Evolutionary conservation across 2,329 filamentous ascomycete genomes (phyloP).

Genomic region (Zymoseptoria tritici): DNA sequence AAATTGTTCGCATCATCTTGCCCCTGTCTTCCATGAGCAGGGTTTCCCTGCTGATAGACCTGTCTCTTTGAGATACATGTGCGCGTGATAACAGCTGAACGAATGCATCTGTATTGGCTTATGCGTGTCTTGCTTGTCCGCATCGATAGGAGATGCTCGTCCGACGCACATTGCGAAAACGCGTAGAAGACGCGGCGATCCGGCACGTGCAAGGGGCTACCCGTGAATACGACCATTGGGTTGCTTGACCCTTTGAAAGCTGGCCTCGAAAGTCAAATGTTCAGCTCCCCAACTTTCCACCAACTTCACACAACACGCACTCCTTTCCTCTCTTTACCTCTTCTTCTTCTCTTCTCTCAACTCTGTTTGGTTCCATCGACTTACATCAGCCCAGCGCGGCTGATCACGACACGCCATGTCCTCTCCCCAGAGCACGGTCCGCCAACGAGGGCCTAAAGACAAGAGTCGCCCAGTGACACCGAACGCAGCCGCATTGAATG

Average conservation of each 20-base stretch:
- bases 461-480: conserved; percentile 20
- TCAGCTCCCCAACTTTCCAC: background rate
- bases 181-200: background rate
- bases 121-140: background rate
- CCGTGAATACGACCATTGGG: background rate
- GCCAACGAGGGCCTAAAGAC: conserved; percentile 14
- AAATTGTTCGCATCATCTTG: background rate
- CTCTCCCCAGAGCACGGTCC: conserved; percentile 11
- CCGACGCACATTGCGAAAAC: background rate
- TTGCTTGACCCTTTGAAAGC: background rate
- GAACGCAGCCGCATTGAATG: conserved; percentile 13
- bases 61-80: background rate
- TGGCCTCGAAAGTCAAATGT: background rate
- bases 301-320: background rate
- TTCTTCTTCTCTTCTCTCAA: background rate
- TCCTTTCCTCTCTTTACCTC: background rate
- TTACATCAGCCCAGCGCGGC: conserved; percentile 9
- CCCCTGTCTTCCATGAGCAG: background rate
- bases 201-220: background rate
- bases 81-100: background rate
- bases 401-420: conserved; percentile 4
- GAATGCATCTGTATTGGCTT: background rate
- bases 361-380: background rate
- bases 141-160: too few species aligned
- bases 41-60: background rate